These are phyloP conservation scores for Termitomyces sp. DNA, from an alignment of 768 basidiomycete genomes.

Conservation along the genomic window DNA sequence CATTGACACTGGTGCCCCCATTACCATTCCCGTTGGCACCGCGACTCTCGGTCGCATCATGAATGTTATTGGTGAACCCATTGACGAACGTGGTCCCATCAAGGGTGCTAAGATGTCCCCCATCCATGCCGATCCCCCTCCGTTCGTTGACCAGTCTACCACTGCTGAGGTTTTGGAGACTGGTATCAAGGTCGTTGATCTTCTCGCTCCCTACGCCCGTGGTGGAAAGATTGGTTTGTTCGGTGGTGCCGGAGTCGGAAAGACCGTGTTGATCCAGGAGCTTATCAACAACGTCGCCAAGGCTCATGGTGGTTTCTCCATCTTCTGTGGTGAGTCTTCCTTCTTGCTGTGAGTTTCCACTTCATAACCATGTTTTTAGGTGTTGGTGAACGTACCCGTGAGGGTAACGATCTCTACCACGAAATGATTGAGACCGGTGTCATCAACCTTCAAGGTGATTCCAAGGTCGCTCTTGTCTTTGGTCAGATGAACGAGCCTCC, in stretches of 20 bases:
- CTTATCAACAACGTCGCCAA: constrained; percentile 99
- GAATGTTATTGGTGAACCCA: constrained; percentile 99
- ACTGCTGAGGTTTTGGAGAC: constrained; percentile 99
- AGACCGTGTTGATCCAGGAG: constrained; percentile 99
- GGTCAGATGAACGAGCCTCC: constrained; percentile 99
- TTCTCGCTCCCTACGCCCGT: constrained; percentile 98
- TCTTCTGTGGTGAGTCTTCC: constrained; percentile 76
- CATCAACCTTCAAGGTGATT: constrained; percentile 99
- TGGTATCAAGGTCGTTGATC: constrained; percentile 99
- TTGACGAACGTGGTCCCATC: constrained; percentile 99
- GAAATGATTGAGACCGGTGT: constrained; percentile 99
- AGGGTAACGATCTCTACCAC: constrained; percentile 99
- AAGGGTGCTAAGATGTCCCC: constrained; percentile 87
- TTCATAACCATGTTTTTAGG: constrained; percentile 37
- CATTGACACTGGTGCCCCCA: constrained; percentile 94
- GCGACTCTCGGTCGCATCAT: constrained; percentile 98
- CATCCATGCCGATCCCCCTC: constrained; percentile 96
- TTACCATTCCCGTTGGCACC: constrained; percentile 92
- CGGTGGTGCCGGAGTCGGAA: constrained; percentile 99
- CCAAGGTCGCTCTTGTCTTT: constrained; percentile 99
- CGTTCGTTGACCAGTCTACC: constrained; percentile 98
- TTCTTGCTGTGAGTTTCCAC: neutral
- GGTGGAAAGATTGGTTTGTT: constrained; percentile 99
- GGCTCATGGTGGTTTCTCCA: constrained; percentile 99
- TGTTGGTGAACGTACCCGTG: constrained; percentile 99